Evolutionary conservation across 164 flowering plant genomes (phyloP), one percentile per base, ranked within the genome.

Genomic region (Sedum album): DNA sequence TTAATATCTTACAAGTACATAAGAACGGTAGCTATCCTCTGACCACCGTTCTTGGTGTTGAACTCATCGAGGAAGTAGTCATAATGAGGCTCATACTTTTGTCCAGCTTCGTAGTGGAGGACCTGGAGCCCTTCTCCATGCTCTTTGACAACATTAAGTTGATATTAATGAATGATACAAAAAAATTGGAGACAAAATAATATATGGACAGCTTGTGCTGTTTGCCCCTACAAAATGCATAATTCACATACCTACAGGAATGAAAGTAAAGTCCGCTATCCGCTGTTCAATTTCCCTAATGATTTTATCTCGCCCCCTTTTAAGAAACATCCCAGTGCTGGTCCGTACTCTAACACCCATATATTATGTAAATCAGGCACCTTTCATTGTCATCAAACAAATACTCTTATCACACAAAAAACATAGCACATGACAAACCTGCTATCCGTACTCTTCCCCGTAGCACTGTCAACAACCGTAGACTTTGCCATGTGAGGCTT

Each of bases 111-210:
- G 73, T 90, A 94, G 73, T 87, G 97, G 62, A 94, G 90, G 80
- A 94, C 76, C 75, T 94, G 99, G 71, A 94, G 89, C 65, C 96
- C 96, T 80, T 94, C 99, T 61, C 97, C 99, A 76, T 94, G 91
- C 68, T 91, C 98, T 94, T 92, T n/a, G 69, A 71, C 21, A 23
- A 60, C 33, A 21, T 36, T 61, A 69, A 38, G 51, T 70, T 31
- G 8, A 30, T 26, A 39, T 25, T n/a, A 39, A 57, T 18, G 17
- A 31, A 10, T 7, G 23, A 42, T 9, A 71, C 21, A 11, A 17
- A 15, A 1, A 67, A 17, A 3, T 23, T 28, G 11, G 18, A 46
- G 20, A 38, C 28, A 4, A 15, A 31, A 31, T 6, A 41, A n/a
- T 31, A 31, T 1, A 30, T 33, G 33, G 5, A 23, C 23, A 1